Evolutionary conservation across 2,329 filamentous ascomycete species (phyloP).

Genomic region (Claviceps digitariae): DNA sequence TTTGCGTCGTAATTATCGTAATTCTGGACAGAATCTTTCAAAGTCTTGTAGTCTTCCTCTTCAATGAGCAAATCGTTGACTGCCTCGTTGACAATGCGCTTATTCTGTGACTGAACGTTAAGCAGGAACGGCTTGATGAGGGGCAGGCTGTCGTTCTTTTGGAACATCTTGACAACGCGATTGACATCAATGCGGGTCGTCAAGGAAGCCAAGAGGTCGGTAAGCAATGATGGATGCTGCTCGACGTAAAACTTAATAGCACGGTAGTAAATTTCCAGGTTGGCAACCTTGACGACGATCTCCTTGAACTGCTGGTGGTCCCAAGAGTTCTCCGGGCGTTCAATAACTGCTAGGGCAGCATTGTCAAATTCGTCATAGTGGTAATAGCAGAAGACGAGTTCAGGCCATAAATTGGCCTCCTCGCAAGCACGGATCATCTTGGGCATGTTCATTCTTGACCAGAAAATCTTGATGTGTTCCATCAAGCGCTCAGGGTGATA

Average conservation of each 20-base stretch:
- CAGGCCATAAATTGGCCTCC: conserved; percentile 91
- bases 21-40: conserved; percentile 94
- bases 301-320: conserved; percentile 99
- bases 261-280: conserved; percentile 98
- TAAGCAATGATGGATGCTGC: conserved; percentile 88
- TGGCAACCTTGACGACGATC: conserved; percentile 92
- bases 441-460: conserved; percentile 93
- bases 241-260: conserved; percentile 95
- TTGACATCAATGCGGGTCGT: conserved; percentile 96
- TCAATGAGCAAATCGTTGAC: conserved; percentile 97
- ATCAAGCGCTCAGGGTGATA: conserved; percentile 94
- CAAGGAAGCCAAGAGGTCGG: conserved; percentile 83
- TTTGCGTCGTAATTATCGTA: conserved; percentile 98
- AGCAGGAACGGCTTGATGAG: conserved; percentile 98
- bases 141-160: conserved; percentile 95
- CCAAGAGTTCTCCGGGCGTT: conserved; percentile 94
- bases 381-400: conserved; percentile 94
- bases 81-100: conserved; percentile 93
- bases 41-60: conserved; percentile 97
- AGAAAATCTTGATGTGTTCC: conserved; percentile 98
- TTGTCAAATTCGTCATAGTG: conserved; percentile 99
- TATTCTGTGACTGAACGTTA: conserved; percentile 93
- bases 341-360: conserved; percentile 92
- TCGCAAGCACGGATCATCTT: conserved; percentile 92
- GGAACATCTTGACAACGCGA: conserved; percentile 97